Evolutionary conservation across 805 yeast genomes (phyloP).

Genomic region (Candida xiaguanensis): DNA sequence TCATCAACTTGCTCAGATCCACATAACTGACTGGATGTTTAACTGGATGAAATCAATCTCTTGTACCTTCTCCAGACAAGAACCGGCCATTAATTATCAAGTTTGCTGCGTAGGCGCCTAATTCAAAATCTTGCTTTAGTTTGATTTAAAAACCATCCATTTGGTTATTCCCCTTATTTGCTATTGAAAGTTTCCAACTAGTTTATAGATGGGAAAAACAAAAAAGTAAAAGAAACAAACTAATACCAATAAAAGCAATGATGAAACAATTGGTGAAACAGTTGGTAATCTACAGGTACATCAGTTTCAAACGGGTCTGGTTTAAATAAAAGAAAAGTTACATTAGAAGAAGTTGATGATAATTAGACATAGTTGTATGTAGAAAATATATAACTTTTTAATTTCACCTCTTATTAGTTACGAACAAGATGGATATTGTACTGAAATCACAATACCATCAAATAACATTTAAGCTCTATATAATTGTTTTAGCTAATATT

Average conservation of each 20-base stretch:
- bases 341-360: slow-evolving; percentile 41
- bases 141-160: slow-evolving; percentile 75
- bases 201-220: slow-evolving; percentile 75
- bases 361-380: too few relatives aligned
- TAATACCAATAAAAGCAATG: slow-evolving; percentile 6
- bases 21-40: slow-evolving; percentile 77
- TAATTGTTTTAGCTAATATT: too few relatives aligned
- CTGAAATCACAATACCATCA: too few relatives aligned
- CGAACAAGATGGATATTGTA: background rate
- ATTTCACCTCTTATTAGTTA: too few relatives aligned
- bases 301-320: slow-evolving; percentile 14
- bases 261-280: slow-evolving; percentile 3
- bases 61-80: slow-evolving; percentile 75
- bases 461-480: too few relatives aligned
- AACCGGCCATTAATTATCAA: slow-evolving; percentile 41
- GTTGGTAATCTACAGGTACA: slow-evolving; percentile 12
- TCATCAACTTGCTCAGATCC: slow-evolving; percentile 40
- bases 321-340: slow-evolving; percentile 27
- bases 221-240: slow-evolving; percentile 21
- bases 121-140: slow-evolving; percentile 51
- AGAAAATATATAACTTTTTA: too few relatives aligned
- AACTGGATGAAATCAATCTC: slow-evolving; percentile 96
- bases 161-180: slow-evolving; percentile 96
- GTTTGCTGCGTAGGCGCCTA: slow-evolving; percentile 70
- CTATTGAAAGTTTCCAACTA: slow-evolving; percentile 91